A percentile compares a stretch with the other conserved stretches of the same genome.
phyloP scores from a whole-genome alignment of 129 eudicot genomes.

The Tagetes erecta region DNA sequence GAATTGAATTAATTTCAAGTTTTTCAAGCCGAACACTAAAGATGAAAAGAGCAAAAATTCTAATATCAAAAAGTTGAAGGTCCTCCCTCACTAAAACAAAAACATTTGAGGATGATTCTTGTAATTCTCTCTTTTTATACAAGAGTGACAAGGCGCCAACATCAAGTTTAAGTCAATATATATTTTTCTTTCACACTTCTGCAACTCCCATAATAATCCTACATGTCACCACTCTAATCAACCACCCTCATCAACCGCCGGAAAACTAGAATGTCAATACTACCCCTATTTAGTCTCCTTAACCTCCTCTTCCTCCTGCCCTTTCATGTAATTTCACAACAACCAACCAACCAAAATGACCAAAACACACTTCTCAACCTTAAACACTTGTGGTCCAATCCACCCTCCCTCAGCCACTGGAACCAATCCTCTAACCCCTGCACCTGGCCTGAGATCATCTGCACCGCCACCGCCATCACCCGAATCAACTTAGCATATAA shows the following conservation, averaged over 20 bases:
- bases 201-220: not conserved
- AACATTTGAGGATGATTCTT: no score
- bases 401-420: conserved; percentile 61
- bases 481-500: conserved; percentile 23
- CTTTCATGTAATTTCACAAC: conserved; percentile 48
- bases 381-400: conserved; percentile 52
- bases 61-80: no score
- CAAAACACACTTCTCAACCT: conserved; percentile 49
- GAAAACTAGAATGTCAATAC: conserved; percentile 16
- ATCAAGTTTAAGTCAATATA: no score
- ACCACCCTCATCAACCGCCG: conserved; percentile 15
- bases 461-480: conserved; percentile 43
- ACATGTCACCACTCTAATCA: conserved; percentile 31
- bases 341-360: conserved; percentile 37
- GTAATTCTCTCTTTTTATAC: no score
- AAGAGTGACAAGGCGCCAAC: no score
- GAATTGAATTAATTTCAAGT: no score
- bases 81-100: no score
- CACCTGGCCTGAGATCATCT: conserved; percentile 68
- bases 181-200: no score
- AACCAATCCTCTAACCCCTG: conserved; percentile 53
- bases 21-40: no score
- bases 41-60: no score
- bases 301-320: conserved; percentile 41
- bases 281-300: conserved; percentile 24